Conservation (phyloP, 371 early-diverging fungal species). For the Saksenaea vasiformis region DNA sequence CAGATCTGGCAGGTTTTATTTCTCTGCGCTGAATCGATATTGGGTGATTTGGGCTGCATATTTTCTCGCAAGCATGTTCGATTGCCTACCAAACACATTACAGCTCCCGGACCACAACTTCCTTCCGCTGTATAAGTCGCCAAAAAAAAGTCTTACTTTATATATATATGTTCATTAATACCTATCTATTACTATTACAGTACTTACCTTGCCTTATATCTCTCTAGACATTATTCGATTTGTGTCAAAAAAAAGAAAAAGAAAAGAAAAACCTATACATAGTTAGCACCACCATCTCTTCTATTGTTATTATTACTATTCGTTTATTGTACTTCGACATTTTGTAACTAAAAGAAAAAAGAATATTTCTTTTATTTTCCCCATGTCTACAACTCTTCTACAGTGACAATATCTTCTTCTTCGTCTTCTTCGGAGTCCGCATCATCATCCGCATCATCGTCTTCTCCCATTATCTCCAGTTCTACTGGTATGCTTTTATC, state of each 20-base stretch:
- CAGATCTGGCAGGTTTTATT: constrained; percentile 22
- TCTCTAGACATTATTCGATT: neutral
- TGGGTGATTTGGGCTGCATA: neutral
- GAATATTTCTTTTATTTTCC: neutral
- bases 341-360: neutral
- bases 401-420: neutral
- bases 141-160: neutral
- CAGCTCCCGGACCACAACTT: neutral
- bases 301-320: neutral
- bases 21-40: constrained; percentile 13
- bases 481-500: constrained; percentile 1
- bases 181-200: neutral
- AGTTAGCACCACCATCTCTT: neutral
- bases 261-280: neutral
- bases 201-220: neutral
- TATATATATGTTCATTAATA: neutral
- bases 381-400: neutral
- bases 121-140: neutral
- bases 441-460: neutral
- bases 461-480: neutral
- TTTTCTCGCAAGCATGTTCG: neutral
- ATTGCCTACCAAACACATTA: neutral
- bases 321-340: neutral
- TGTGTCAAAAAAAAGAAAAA: neutral
- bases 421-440: neutral